Conservation (phyloP, 495 filamentous ascomycete genomes). For the Barbatosphaeria neglecta region DNA sequence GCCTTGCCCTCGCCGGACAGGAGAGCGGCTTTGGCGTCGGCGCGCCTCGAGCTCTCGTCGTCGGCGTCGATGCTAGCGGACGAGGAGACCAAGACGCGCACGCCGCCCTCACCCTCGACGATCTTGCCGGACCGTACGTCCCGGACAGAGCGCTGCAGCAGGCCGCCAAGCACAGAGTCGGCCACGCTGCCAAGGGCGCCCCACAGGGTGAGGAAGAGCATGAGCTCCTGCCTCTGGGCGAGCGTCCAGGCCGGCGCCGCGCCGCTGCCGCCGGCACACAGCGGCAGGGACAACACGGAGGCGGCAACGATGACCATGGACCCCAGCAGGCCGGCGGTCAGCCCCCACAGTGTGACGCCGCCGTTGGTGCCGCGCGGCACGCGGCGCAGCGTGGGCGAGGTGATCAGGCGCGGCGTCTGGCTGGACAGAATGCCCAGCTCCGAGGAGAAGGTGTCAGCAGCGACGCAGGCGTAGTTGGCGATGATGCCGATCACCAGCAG, state of each 20-base stretch:
- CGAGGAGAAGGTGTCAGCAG: slow-evolving; percentile 89
- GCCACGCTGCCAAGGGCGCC: slow-evolving; percentile 69
- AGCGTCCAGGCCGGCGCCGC: slow-evolving; percentile 34
- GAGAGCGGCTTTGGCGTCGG: slow-evolving; percentile 24
- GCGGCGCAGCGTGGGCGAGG: slow-evolving; percentile 56
- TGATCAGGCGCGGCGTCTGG: slow-evolving; percentile 71
- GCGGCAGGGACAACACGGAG: slow-evolving; percentile 54
- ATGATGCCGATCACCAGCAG: slow-evolving; percentile 48
- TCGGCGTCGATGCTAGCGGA: slow-evolving; percentile 8
- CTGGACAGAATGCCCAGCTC: slow-evolving; percentile 86
- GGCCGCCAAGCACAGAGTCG: slow-evolving; percentile 76
- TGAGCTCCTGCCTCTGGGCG: slow-evolving; percentile 40
- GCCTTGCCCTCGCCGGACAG: slow-evolving; percentile 19
- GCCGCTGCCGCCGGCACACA: slow-evolving; percentile 36
- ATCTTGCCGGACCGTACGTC: slow-evolving; percentile 76
- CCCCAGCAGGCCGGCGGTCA: slow-evolving; percentile 63
- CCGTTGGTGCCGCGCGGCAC: slow-evolving; percentile 92
- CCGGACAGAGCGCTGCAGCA: slow-evolving; percentile 77
- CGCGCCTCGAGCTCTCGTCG: slow-evolving; percentile 11
- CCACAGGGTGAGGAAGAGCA: slow-evolving; percentile 52
- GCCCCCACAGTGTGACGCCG: slow-evolving; percentile 64
- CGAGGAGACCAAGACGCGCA: slow-evolving; percentile 49
- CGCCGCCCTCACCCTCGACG: slow-evolving; percentile 76
- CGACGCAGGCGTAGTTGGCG: slow-evolving; percentile 78
- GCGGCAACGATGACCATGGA: slow-evolving; percentile 59